Conservation (phyloP, 495 filamentous ascomycete species). For the Aspergillus leporis region DNA sequence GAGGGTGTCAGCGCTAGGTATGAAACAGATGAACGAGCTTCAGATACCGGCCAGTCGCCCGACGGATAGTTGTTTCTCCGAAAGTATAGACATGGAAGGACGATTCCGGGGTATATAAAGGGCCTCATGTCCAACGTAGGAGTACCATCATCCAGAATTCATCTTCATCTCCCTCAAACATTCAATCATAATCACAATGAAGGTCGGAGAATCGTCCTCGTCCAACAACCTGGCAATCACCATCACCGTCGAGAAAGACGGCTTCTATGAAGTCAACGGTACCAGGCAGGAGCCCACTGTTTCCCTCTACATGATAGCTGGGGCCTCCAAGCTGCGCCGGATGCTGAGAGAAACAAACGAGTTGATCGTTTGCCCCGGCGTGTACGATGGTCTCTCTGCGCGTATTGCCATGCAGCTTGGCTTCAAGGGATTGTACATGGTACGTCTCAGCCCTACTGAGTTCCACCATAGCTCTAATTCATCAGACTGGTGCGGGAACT, state of each 20-base stretch:
- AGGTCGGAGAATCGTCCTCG: constrained; percentile 14
- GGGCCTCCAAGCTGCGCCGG: constrained; percentile 48
- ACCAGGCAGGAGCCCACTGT: constrained; percentile 31
- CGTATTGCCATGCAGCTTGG: constrained; percentile 60
- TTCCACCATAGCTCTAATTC: not conserved
- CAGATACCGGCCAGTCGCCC: not conserved
- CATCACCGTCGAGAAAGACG: constrained; percentile 41
- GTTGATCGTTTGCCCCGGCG: constrained; percentile 60
- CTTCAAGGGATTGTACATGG: constrained; percentile 69
- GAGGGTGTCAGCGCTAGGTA: not conserved
- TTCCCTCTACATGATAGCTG: constrained; percentile 36
- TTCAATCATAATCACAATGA: constrained; percentile 13
- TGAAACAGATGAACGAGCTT: not conserved
- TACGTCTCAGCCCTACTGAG: constrained; percentile 26
- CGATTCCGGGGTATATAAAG: constrained; percentile 10
- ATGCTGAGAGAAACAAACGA: constrained; percentile 42
- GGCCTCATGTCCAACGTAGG: not conserved
- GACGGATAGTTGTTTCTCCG: constrained; percentile 4
- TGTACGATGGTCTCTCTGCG: constrained; percentile 71
- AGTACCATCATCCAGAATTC: not conserved
- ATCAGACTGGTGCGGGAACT: constrained; percentile 68
- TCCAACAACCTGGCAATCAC: constrained; percentile 32
- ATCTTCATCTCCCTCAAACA: not conserved
- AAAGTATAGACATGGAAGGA: not conserved
- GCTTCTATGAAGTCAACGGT: constrained; percentile 40